A percentile compares a stretch with the other conserved stretches of the same genome.
These are phyloP conservation scores for Diaporthe amygdali DNA, from an alignment of 2,329 filamentous ascomycete genomes.

Conservation along the genomic window DNA sequence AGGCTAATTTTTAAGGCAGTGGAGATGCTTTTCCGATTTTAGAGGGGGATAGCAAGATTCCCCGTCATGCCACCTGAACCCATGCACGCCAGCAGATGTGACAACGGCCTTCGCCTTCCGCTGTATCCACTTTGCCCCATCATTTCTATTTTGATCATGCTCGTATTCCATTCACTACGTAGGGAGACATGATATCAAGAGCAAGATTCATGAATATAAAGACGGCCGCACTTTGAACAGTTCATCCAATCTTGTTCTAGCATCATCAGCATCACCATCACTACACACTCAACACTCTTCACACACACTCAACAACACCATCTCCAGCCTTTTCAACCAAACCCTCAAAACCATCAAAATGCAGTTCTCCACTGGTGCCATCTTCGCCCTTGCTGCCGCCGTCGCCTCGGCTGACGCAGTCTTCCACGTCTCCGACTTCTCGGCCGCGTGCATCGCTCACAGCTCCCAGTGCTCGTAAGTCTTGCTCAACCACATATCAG, in stretches of 20 bases:
- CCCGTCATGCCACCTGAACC: not conserved
- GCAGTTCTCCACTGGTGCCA: constrained; percentile 22
- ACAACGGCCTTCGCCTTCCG: not conserved
- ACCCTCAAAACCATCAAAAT: constrained; percentile 23
- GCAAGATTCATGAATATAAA: not conserved
- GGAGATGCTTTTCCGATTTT: not conserved
- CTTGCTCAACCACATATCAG: too few relatives aligned
- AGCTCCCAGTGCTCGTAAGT: constrained; percentile 24
- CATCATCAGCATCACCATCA: constrained; percentile 4
- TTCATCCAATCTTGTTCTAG: not conserved
- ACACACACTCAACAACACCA: not conserved
- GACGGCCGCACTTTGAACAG: not conserved
- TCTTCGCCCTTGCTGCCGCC: constrained; percentile 23
- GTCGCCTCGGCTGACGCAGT: constrained; percentile 10
- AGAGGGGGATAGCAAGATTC: not conserved
- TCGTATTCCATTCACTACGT: not conserved
- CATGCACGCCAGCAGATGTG: not conserved
- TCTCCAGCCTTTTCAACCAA: not conserved
- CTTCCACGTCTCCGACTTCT: constrained; percentile 22
- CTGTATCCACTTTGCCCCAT: constrained; percentile 9
- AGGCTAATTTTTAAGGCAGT: not conserved
- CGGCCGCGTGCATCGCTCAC: constrained; percentile 24
- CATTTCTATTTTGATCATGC: constrained; percentile 8
- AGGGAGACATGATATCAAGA: not conserved
- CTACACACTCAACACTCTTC: not conserved